phyloP scores from a whole-genome alignment of 345 rosid species.

The Citrus reticulata region DNA sequence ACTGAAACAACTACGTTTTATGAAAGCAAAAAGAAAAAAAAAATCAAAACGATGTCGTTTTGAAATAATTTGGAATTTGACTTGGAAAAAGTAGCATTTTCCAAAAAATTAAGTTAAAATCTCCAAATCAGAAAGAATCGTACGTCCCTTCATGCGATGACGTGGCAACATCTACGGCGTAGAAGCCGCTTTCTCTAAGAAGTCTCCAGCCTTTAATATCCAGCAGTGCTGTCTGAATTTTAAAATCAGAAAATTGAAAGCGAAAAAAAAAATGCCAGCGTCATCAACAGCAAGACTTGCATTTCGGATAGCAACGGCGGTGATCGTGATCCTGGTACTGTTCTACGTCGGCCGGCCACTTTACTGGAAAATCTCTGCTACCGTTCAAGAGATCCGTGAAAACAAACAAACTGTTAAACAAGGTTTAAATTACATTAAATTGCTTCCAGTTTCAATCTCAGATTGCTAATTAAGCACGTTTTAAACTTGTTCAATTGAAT shows the following conservation, averaged over 20 bases:
- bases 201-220: neutral
- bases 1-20: too few relatives aligned
- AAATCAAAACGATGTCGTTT: too few relatives aligned
- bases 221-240: neutral
- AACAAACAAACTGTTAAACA: constrained; percentile 78
- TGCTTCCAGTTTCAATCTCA: neutral
- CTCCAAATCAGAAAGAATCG: too few relatives aligned
- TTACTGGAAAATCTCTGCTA: constrained; percentile 93
- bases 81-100: too few relatives aligned
- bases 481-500: neutral
- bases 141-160: neutral
- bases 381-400: constrained; percentile 80
- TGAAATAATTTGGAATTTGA: too few relatives aligned
- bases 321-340: constrained; percentile 34
- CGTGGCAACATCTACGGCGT: neutral
- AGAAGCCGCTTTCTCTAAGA: neutral
- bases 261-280: neutral
- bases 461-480: too few relatives aligned
- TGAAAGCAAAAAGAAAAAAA: too few relatives aligned
- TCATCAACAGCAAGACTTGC: constrained; percentile 36
- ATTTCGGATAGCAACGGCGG: constrained; percentile 35
- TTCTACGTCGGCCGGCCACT: constrained; percentile 83
- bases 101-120: too few relatives aligned
- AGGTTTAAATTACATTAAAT: constrained; percentile 24
- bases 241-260: neutral